Conservation (phyloP, 1,284 basidiomycete species). For the Prillingera fragicola region DNA sequence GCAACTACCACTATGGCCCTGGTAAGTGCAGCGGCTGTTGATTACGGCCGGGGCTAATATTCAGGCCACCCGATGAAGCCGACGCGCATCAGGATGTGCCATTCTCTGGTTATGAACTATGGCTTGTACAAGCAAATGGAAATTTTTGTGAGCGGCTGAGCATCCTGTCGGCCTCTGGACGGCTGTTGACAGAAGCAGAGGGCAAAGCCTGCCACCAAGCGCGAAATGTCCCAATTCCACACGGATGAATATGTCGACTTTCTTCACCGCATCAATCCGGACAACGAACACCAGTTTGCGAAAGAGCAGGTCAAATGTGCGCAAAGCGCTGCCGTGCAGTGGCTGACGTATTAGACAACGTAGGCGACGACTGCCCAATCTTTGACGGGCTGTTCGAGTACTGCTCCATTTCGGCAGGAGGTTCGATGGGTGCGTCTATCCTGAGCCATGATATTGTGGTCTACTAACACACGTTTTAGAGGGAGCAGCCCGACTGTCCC, state of each 20-base stretch:
- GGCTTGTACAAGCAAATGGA: conserved; percentile 96
- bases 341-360: conserved; percentile 57
- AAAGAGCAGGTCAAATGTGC: conserved; percentile 95
- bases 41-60: neutral
- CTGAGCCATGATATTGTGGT: neutral
- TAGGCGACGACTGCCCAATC: conserved; percentile 94
- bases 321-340: too few species aligned
- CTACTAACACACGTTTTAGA: conserved; percentile 53
- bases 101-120: conserved; percentile 99
- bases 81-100: conserved; percentile 97
- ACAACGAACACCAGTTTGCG: conserved; percentile 78
- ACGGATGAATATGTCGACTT: conserved; percentile 93
- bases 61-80: conserved; percentile 71
- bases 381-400: conserved; percentile 98
- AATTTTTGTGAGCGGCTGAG: conserved; percentile 69
- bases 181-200: conserved; percentile 56
- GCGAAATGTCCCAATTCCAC: conserved; percentile 95
- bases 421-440: conserved; percentile 81
- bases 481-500: conserved; percentile 88
- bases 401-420: conserved; percentile 96
- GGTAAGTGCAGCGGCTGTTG: conserved; percentile 64
- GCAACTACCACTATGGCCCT: conserved; percentile 97
- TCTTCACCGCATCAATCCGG: conserved; percentile 72
- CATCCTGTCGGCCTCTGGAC: neutral
- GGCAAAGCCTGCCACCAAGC: conserved; percentile 97